Evolutionary conservation across 164 flowering plant species (phyloP).

Genomic region (Tinospora cordifolia): DNA sequence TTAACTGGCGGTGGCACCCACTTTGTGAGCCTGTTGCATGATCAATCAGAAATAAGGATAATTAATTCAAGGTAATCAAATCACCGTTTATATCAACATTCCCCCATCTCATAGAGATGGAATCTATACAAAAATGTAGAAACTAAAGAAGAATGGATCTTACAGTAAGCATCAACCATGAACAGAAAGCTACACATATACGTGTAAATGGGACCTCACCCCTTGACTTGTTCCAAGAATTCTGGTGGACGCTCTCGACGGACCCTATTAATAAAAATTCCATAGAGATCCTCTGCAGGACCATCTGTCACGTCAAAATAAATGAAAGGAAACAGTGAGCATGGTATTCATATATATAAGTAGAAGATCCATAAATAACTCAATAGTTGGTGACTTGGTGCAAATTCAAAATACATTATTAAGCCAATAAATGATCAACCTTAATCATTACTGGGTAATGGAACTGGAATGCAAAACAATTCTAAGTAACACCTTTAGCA

Average conservation of each 20-base stretch:
- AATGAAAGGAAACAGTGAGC: background rate
- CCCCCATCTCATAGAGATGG: background rate
- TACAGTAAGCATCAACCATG: background rate
- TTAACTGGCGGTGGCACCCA: slow-evolving; percentile 99
- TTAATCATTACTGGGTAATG: no score
- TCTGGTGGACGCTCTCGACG: slow-evolving; percentile 91
- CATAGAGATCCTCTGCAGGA: slow-evolving; percentile 98
- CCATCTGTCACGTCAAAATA: slow-evolving; percentile 54
- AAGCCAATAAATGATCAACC: no score
- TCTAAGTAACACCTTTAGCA: no score
- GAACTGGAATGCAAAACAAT: no score
- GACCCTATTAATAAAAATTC: slow-evolving; percentile 80
- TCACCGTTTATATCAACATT: background rate
- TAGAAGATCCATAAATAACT: background rate
- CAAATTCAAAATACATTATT: no score
- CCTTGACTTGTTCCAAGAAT: slow-evolving; percentile 61
- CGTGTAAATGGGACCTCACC: slow-evolving; percentile 42
- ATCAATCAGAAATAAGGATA: slow-evolving; percentile 9
- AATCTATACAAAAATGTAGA: no score
- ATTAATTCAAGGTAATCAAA: background rate
- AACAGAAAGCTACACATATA: background rate
- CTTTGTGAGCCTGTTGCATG: slow-evolving; percentile 76
- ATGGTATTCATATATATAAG: background rate
- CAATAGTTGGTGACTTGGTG: no score
- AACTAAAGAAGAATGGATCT: no score